Conservation (phyloP, 1,139 yeast genomes). For the Yamadazyma atlantica region DNA sequence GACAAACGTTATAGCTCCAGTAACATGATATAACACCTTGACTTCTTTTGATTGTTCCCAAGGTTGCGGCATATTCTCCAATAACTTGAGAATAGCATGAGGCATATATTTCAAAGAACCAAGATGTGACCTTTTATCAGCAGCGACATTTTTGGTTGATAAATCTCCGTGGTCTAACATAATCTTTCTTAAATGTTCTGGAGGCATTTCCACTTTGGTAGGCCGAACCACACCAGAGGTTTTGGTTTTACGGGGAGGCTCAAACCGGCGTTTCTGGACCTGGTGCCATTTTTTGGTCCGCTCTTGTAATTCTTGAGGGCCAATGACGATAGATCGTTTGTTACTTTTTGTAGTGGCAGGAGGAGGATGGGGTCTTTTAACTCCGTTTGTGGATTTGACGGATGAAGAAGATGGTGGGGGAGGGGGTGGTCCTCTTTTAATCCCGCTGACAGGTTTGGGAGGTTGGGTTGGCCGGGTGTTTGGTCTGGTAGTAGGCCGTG, state of each 20-base stretch:
- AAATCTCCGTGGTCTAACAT: slow-evolving; percentile 85
- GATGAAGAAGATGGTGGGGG: slow-evolving; percentile 12
- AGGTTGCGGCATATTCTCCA: slow-evolving; percentile 98
- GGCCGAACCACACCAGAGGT: slow-evolving; percentile 50
- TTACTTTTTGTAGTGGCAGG: slow-evolving; percentile 10
- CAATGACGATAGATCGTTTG: slow-evolving; percentile 5
- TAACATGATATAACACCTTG: slow-evolving; percentile 79
- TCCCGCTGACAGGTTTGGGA: slow-evolving; percentile 1
- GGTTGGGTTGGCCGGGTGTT: no score
- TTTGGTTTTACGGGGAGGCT: slow-evolving; percentile 22
- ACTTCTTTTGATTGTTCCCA: slow-evolving; percentile 93
- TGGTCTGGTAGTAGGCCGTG: slow-evolving; percentile 8
- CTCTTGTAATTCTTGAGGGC: slow-evolving; percentile 29
- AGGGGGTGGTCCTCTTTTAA: slow-evolving; percentile 11
- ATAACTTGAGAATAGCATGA: slow-evolving; percentile 82
- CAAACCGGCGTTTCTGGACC: slow-evolving; percentile 57
- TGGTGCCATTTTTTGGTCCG: slow-evolving; percentile 65
- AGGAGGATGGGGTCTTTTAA: slow-evolving; percentile 17
- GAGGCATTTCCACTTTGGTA: slow-evolving; percentile 84
- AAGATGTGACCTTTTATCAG: slow-evolving; percentile 83
- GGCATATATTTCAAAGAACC: slow-evolving; percentile 96
- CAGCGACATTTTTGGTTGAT: slow-evolving; percentile 75
- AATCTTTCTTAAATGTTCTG: slow-evolving; percentile 87
- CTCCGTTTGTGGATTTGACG: background rate
- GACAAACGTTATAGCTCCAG: slow-evolving; percentile 96